Evolutionary conservation across 2,329 filamentous ascomycete species (phyloP).

Genomic region (Pseudopithomyces chartarum): DNA sequence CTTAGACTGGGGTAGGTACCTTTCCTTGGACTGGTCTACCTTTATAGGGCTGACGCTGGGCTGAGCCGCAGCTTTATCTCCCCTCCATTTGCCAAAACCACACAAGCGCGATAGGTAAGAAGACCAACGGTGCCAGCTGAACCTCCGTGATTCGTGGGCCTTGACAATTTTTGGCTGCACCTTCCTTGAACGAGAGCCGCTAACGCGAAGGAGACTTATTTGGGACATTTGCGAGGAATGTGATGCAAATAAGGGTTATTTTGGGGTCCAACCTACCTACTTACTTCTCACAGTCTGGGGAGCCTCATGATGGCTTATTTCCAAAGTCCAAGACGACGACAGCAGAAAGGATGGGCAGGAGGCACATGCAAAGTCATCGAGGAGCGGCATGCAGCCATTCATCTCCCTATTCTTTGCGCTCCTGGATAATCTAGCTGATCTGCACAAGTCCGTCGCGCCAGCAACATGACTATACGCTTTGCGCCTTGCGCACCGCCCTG

Average conservation of each 20-base stretch:
- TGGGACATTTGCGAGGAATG: conserved; percentile 3
- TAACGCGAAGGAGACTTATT: conserved; percentile 1
- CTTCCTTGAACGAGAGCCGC: conserved; percentile 1
- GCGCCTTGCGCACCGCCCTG: conserved; percentile 1
- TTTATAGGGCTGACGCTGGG: conserved; percentile 12
- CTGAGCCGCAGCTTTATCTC: conserved; percentile 8
- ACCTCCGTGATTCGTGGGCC: neutral
- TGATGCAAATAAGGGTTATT: conserved; percentile 13
- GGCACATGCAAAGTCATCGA: neutral
- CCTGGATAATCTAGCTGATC: too few species aligned
- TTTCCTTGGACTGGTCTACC: too few species aligned
- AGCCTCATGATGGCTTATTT: neutral
- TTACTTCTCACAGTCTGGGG: neutral
- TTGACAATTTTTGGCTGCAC: neutral
- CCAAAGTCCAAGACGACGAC: neutral
- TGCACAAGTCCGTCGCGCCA: neutral
- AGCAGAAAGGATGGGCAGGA: neutral
- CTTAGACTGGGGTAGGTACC: neutral
- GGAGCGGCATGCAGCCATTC: neutral
- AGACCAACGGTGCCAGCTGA: neutral
- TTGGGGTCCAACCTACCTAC: conserved; percentile 8
- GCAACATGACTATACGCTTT: neutral
- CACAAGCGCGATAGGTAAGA: neutral
- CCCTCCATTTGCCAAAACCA: conserved; percentile 10
- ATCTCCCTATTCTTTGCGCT: neutral